Percentiles rank a stretch among this genome's conserved stretches.
Evolutionary conservation across 2,329 filamentous ascomycete species (phyloP).

Genomic region (Aureobasidium sp.): DNA sequence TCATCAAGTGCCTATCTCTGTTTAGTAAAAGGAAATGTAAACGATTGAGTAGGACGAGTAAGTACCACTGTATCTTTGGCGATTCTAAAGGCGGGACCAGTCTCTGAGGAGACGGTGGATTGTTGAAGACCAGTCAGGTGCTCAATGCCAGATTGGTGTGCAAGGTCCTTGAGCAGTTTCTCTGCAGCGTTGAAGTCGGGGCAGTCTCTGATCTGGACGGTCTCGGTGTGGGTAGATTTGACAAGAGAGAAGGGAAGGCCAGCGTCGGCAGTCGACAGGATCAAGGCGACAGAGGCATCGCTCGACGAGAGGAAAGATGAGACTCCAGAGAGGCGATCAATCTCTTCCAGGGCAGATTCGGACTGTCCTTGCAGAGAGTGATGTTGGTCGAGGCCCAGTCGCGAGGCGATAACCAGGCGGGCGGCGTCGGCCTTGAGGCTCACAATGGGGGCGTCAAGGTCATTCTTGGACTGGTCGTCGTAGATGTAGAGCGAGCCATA

Average conservation of each 20-base stretch:
- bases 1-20: background rate
- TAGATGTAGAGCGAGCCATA: conserved; percentile 33
- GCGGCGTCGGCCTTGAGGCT: conserved; percentile 39
- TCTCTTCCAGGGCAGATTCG: conserved; percentile 36
- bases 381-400: conserved; percentile 44
- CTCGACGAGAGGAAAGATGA: conserved; percentile 34
- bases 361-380: conserved; percentile 37
- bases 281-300: conserved; percentile 21
- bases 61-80: background rate
- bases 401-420: conserved; percentile 45
- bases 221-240: background rate
- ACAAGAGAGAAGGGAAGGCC: background rate
- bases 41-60: background rate
- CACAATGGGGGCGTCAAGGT: conserved; percentile 37
- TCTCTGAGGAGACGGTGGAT: background rate
- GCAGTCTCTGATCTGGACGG: conserved; percentile 1
- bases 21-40: background rate
- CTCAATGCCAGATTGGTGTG: conserved; percentile 22
- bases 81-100: conserved; percentile 6
- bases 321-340: conserved; percentile 41
- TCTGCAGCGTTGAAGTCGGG: conserved; percentile 21
- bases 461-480: conserved; percentile 24
- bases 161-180: conserved; percentile 26
- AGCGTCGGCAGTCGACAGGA: conserved; percentile 17
- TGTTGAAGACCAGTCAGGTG: background rate